Percentiles rank a stretch among this genome's conserved stretches.
Conservation (phyloP, 2,329 filamentous ascomycete genomes). For the Sphaerulina vaccinii region DNA sequence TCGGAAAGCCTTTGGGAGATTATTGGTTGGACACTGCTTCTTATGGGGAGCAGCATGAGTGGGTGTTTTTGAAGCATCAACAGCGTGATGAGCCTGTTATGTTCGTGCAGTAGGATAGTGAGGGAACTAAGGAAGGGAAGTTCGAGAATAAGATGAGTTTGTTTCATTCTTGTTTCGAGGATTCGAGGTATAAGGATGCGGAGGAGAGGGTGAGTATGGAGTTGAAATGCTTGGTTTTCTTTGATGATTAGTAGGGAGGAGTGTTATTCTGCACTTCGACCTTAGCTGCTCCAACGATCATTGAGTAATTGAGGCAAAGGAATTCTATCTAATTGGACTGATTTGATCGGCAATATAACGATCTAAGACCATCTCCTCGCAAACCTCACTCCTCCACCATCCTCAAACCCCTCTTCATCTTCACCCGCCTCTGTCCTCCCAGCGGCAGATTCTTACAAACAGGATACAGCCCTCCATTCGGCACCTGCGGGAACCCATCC, state of each 20-base stretch:
- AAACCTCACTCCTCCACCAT: no score
- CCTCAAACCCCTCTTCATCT: no score
- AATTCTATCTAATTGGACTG: no score
- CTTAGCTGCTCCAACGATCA: no score
- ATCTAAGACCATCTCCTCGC: no score
- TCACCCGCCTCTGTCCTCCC: conserved; percentile 9
- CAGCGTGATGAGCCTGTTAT: background rate
- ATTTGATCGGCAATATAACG: no score
- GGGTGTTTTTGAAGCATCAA: no score
- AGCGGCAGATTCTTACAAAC: conserved; percentile 8
- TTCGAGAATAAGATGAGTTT: background rate
- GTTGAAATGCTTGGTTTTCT: background rate
- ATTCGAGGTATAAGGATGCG: background rate
- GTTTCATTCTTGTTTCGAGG: background rate
- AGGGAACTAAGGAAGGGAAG: background rate
- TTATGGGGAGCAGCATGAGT: no score
- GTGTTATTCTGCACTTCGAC: no score
- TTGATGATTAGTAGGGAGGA: background rate
- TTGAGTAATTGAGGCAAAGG: no score
- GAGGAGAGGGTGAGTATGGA: background rate
- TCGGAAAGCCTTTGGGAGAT: no score
- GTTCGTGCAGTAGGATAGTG: background rate
- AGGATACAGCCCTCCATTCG: background rate
- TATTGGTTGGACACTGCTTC: no score
- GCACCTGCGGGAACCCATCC: conserved; percentile 34